These are phyloP conservation scores for Ganoderma lingzhi DNA, from an alignment of 1,284 basidiomycete genomes.

Conservation along the genomic window DNA sequence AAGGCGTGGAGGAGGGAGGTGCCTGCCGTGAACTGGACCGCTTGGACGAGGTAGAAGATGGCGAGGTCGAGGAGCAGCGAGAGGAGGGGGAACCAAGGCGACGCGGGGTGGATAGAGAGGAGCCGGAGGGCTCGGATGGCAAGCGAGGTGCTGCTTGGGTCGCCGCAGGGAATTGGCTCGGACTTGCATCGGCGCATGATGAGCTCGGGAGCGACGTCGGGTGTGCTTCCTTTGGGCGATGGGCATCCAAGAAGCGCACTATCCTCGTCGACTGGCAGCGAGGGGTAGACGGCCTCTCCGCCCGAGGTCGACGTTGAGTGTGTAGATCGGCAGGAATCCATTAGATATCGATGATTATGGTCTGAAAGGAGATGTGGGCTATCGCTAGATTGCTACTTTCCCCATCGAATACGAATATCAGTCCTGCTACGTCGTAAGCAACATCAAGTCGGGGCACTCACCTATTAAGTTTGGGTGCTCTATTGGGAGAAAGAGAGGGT, in stretches of 20 bases:
- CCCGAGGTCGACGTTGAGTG: not conserved
- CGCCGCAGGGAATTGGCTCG: not conserved
- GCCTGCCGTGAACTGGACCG: not conserved
- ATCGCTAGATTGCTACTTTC: too few species aligned
- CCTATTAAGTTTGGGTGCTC: not conserved
- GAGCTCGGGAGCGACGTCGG: not conserved
- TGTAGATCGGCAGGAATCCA: not conserved
- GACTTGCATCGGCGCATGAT: not conserved
- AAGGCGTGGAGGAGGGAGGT: not conserved
- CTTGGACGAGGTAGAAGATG: slow-evolving; percentile 3
- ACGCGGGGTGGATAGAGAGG: not conserved
- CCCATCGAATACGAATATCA: not conserved
- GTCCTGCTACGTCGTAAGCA: not conserved
- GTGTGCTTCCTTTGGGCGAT: not conserved
- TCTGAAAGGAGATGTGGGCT: not conserved
- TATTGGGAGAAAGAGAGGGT: not conserved
- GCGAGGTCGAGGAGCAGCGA: not conserved
- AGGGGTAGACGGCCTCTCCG: not conserved
- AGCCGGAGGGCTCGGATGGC: not conserved
- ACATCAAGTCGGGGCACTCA: not conserved
- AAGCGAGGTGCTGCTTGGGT: not conserved
- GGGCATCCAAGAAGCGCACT: not conserved
- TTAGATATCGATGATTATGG: not conserved
- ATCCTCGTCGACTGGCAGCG: not conserved
- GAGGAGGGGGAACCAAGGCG: not conserved